Percentiles rank a stretch among this genome's conserved stretches.
These are phyloP conservation scores for Artemisia annua DNA, from an alignment of 129 eudicot genomes.

Conservation along the genomic window DNA sequence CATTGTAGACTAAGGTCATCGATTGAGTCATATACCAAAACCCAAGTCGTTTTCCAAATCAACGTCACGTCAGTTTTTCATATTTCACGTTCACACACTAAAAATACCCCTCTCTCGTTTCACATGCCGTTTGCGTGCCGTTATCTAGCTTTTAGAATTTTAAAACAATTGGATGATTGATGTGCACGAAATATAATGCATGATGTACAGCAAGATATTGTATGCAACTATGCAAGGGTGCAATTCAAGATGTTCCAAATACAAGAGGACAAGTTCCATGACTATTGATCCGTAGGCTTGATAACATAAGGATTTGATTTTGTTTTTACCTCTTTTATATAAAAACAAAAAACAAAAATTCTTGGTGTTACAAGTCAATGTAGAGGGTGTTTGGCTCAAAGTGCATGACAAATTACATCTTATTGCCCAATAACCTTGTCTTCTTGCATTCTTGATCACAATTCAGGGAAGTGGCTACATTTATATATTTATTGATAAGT, in stretches of 20 bases:
- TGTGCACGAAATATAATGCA: not conserved
- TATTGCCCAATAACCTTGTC: slow-evolving; percentile 22
- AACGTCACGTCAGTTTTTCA: no score
- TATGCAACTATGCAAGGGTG: not conserved
- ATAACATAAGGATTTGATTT: slow-evolving; percentile 13
- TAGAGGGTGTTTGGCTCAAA: slow-evolving; percentile 41
- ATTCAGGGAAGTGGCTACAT: no score
- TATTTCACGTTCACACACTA: no score
- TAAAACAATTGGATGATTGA: not conserved
- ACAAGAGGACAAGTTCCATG: slow-evolving; percentile 29
- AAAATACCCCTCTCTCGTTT: no score
- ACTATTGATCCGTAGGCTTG: slow-evolving; percentile 13
- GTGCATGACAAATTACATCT: slow-evolving; percentile 22
- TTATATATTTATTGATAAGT: no score
- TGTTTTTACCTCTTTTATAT: not conserved
- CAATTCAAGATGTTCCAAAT: slow-evolving; percentile 28
- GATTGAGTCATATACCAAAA: no score
- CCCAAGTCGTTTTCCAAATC: no score
- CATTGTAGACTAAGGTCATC: no score
- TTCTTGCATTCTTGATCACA: slow-evolving; percentile 9
- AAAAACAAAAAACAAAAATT: not conserved
- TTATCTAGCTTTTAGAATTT: no score
- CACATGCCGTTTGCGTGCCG: no score
- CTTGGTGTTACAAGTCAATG: slow-evolving; percentile 29
- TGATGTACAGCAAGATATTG: slow-evolving; percentile 11